A percentile compares a stretch with the other conserved stretches of the same genome.
These are phyloP conservation scores for Diaporthe australafricana DNA, from an alignment of 2,329 filamentous ascomycete genomes.

Conservation along the genomic window DNA sequence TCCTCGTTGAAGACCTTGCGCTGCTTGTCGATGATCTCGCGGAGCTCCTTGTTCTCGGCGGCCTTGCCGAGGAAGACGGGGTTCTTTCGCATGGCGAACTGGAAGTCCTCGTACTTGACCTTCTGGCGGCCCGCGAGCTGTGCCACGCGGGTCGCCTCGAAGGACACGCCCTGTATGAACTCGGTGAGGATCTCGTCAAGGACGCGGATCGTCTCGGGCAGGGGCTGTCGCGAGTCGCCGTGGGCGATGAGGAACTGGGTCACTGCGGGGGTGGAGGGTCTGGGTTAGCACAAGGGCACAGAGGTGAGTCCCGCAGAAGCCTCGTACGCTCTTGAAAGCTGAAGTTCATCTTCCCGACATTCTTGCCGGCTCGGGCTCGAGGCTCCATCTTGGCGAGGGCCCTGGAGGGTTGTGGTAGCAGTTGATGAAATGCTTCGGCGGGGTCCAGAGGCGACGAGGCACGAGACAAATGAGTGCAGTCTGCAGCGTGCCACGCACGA, in stretches of 20 bases:
- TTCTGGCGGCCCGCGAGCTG: slow-evolving; percentile 91
- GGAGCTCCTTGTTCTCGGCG: slow-evolving; percentile 88
- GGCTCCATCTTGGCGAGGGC: slow-evolving; percentile 72
- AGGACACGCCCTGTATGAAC: slow-evolving; percentile 94
- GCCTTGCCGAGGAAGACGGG: slow-evolving; percentile 88
- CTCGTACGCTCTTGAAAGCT: slow-evolving; percentile 74
- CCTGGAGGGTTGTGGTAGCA: not conserved
- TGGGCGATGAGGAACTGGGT: slow-evolving; percentile 81
- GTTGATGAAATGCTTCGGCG: not conserved
- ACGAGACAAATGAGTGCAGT: not conserved
- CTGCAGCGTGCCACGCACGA: not conserved
- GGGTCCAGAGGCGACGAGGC: not conserved
- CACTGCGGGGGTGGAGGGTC: slow-evolving; percentile 59
- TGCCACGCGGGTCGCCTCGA: slow-evolving; percentile 87
- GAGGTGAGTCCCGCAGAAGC: not conserved
- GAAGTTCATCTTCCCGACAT: slow-evolving; percentile 88
- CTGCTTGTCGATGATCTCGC: slow-evolving; percentile 85
- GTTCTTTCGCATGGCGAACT: slow-evolving; percentile 90
- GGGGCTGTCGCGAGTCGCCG: slow-evolving; percentile 81
- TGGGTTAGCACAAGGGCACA: slow-evolving; percentile 5
- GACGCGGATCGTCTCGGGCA: slow-evolving; percentile 85
- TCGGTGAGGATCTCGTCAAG: slow-evolving; percentile 97
- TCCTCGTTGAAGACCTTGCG: slow-evolving; percentile 80
- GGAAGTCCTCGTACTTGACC: slow-evolving; percentile 98
- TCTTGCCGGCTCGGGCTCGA: slow-evolving; percentile 80